Evolutionary conservation across 2,329 filamentous ascomycete species (phyloP).

Genomic region (Epichloe scottii): DNA sequence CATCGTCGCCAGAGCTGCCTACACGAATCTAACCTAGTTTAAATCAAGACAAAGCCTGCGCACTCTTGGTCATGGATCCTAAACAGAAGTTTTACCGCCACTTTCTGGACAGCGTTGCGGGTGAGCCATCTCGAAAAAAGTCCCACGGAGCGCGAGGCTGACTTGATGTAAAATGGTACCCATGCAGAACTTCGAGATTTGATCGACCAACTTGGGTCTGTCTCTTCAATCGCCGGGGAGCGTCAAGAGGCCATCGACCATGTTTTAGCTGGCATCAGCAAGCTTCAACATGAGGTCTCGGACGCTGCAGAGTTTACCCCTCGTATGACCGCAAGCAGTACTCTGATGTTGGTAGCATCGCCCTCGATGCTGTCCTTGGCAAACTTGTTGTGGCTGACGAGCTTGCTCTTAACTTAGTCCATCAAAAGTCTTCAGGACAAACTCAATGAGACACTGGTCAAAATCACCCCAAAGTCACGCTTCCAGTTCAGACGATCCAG

Average conservation of each 20-base stretch:
- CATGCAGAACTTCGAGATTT: conserved; percentile 58
- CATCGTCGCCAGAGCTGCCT: not conserved
- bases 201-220: conserved; percentile 54
- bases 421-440: conserved; percentile 73
- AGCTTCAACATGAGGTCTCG: conserved; percentile 70
- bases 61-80: conserved; percentile 19
- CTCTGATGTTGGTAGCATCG: conserved; percentile 46
- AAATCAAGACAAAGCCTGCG: not conserved
- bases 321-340: conserved; percentile 86
- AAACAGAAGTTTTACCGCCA: conserved; percentile 78
- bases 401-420: conserved; percentile 32
- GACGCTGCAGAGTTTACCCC: conserved; percentile 70
- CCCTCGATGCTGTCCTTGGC: not conserved
- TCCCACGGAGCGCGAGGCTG: not conserved
- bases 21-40: not conserved
- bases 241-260: conserved; percentile 71
- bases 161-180: not conserved
- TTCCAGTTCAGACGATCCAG: conserved; percentile 59
- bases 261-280: conserved; percentile 66
- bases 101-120: conserved; percentile 63
- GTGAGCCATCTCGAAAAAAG: conserved; percentile 33
- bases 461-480: conserved; percentile 60
- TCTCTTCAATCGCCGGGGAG: conserved; percentile 54
- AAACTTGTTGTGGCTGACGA: not conserved
- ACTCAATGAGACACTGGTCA: conserved; percentile 55